phyloP scores from a whole-genome alignment of 2,329 filamentous ascomycete genomes.

The Xylaria sp. region DNA sequence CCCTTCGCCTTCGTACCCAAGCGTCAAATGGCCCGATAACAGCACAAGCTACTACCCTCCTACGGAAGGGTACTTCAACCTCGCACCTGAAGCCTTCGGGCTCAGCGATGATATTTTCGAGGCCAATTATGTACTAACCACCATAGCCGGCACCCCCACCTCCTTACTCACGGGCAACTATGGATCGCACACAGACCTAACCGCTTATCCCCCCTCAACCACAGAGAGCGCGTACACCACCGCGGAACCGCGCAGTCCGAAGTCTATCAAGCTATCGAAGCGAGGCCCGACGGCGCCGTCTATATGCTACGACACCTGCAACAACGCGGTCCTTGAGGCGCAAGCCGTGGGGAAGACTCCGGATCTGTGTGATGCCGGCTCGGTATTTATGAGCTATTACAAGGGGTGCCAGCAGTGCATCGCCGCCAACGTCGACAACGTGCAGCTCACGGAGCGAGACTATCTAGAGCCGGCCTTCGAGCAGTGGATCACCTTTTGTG shows the following conservation, averaged over 20 bases:
- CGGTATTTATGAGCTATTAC: slow-evolving; percentile 56
- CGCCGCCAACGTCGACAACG: slow-evolving; percentile 38
- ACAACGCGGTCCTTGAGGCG: slow-evolving; percentile 60
- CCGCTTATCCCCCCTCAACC: slow-evolving; percentile 52
- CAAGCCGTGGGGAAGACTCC: slow-evolving; percentile 60
- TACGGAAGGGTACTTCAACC: slow-evolving; percentile 69
- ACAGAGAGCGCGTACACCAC: slow-evolving; percentile 20
- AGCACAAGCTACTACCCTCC: slow-evolving; percentile 64
- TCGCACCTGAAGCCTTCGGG: slow-evolving; percentile 72
- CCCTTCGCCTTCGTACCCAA: slow-evolving; percentile 52
- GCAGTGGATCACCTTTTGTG: slow-evolving; percentile 62
- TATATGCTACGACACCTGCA: slow-evolving; percentile 65
- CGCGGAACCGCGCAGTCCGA: slow-evolving; percentile 1
- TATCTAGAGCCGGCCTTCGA: slow-evolving; percentile 55
- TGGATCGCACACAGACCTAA: slow-evolving; percentile 62
- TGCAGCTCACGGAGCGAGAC: slow-evolving; percentile 47
- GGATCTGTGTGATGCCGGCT: slow-evolving; percentile 57
- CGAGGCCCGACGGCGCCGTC: slow-evolving; percentile 57
- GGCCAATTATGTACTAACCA: slow-evolving; percentile 54
- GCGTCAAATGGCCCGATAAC: slow-evolving; percentile 57
- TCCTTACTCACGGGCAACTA: slow-evolving; percentile 68
- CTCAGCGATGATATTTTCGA: slow-evolving; percentile 72
- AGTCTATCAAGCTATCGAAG: slow-evolving; percentile 49
- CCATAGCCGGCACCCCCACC: slow-evolving; percentile 47
- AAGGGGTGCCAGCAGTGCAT: slow-evolving; percentile 59